phyloP scores from a whole-genome alignment of 306 rosid species.

The Rosa chinensis region DNA sequence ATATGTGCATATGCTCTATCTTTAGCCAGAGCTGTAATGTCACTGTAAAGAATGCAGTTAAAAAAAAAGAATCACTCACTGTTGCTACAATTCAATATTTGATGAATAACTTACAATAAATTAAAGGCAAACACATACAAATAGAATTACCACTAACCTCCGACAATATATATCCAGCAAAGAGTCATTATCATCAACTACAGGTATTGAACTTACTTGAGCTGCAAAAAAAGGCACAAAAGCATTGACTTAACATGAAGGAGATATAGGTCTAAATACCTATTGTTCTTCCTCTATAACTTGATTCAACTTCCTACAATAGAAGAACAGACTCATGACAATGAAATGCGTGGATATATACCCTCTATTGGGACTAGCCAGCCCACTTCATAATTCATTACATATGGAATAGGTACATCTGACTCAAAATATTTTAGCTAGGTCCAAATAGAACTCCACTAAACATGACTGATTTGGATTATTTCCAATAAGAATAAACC shows the following conservation, averaged over 20 bases:
- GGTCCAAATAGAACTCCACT: no score
- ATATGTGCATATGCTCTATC: slow-evolving; percentile 88
- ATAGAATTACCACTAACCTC: slow-evolving; percentile 62
- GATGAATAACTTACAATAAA: not conserved
- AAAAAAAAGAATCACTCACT: slow-evolving; percentile 1
- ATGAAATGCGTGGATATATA: not conserved
- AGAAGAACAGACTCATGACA: not conserved
- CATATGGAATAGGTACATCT: not conserved
- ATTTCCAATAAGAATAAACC: not conserved
- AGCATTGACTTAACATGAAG: slow-evolving; percentile 10
- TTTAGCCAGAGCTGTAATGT: slow-evolving; percentile 97
- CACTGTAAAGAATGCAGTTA: slow-evolving; percentile 48
- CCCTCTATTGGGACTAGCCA: not conserved
- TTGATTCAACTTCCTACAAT: not conserved
- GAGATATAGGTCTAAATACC: not conserved
- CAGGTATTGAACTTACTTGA: slow-evolving; percentile 93
- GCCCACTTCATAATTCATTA: not conserved
- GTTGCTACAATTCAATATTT: not conserved
- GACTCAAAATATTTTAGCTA: not conserved
- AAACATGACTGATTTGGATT: not conserved
- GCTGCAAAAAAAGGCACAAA: slow-evolving; percentile 50
- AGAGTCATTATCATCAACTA: slow-evolving; percentile 90
- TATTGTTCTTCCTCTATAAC: not conserved
- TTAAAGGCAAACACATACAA: not conserved
- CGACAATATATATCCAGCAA: slow-evolving; percentile 95